These are phyloP conservation scores for Cardiospermum halicacabum DNA, from an alignment of 345 rosid genomes.

Conservation along the genomic window DNA sequence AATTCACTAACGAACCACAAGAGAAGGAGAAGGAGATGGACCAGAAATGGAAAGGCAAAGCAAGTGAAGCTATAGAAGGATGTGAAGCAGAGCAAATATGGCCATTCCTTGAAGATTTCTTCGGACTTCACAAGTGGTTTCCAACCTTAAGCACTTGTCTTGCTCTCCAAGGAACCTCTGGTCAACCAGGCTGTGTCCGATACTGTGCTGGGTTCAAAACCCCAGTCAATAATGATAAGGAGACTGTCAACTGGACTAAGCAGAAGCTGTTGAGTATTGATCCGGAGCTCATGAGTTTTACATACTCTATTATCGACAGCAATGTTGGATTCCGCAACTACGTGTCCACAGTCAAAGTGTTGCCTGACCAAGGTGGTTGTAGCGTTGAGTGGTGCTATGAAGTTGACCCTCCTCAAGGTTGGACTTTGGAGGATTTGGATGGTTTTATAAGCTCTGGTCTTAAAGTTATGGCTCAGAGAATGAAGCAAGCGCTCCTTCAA, in stretches of 20 bases:
- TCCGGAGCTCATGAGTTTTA: conserved; percentile 17
- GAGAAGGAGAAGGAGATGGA: too few relatives aligned
- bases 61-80: conserved; percentile 20
- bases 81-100: conserved; percentile 38
- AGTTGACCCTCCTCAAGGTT: conserved; percentile 35
- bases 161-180: conserved; percentile 30
- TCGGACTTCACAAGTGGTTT: conserved; percentile 45
- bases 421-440: conserved; percentile 39
- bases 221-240: conserved; percentile 16
- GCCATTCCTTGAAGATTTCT: conserved; percentile 47
- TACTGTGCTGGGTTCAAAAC: conserved; percentile 51
- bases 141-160: conserved; percentile 42
- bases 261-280: conserved; percentile 41
- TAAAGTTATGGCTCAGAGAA: conserved; percentile 40
- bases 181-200: conserved; percentile 47
- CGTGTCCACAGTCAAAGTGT: conserved; percentile 27
- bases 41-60: conserved; percentile 44
- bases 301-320: conserved; percentile 32
- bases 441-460: conserved; percentile 28
- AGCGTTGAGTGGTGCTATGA: conserved; percentile 38
- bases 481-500: conserved; percentile 33
- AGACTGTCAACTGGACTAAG: conserved; percentile 34
- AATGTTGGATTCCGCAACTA: conserved; percentile 39
- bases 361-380: conserved; percentile 24
- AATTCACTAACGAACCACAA: not conserved